phyloP scores from a whole-genome alignment of 176 grass and related monocot genomes.

The Chloris gayana region DNA sequence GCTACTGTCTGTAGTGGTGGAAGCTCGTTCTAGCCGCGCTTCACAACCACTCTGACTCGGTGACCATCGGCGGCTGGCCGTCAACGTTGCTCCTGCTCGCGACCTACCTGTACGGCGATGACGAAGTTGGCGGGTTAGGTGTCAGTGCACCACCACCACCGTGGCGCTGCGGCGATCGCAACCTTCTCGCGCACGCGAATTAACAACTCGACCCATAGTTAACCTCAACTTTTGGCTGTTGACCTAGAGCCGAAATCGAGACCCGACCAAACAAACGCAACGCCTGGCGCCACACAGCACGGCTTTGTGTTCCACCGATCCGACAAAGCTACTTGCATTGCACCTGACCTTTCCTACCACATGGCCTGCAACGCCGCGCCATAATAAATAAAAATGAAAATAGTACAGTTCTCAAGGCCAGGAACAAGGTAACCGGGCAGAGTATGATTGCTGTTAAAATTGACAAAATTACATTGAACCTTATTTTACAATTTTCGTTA shows the following conservation, averaged over 20 bases:
- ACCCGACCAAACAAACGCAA: slow-evolving; percentile 1
- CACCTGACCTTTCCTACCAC: neutral
- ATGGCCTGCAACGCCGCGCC: neutral
- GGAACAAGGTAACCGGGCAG: neutral
- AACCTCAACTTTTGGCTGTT: neutral
- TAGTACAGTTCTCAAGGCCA: neutral
- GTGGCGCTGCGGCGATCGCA: neutral
- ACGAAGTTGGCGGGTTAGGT: neutral
- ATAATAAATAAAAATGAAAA: neutral
- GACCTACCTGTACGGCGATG: neutral
- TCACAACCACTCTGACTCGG: neutral
- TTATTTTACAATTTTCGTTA: neutral
- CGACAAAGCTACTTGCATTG: neutral
- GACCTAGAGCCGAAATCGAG: neutral
- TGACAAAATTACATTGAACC: neutral
- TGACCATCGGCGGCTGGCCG: neutral
- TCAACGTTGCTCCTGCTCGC: neutral
- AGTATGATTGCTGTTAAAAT: neutral
- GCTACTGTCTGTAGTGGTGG: too few species aligned
- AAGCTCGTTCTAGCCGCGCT: neutral
- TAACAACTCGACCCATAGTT: neutral
- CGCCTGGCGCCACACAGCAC: neutral
- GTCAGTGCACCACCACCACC: neutral
- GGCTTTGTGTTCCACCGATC: slow-evolving; percentile 2
- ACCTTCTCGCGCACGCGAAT: neutral